Evolutionary conservation across 2,329 filamentous ascomycete genomes (phyloP).

Genomic region (Sclerotinia trifoliorum): DNA sequence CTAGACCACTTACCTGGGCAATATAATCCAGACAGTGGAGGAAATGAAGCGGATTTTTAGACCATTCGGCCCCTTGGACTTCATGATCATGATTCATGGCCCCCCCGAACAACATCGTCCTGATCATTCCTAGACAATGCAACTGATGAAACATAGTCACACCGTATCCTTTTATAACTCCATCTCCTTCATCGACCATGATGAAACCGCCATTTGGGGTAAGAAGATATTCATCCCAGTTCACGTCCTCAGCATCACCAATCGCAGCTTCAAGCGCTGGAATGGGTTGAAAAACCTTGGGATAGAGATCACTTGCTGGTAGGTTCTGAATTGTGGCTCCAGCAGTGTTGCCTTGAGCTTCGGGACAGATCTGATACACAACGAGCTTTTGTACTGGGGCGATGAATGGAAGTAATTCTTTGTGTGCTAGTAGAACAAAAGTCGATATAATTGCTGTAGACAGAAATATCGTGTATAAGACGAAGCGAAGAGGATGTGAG

Average conservation of each 20-base stretch:
- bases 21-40: constrained; percentile 5
- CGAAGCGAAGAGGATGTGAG: neutral
- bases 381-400: neutral
- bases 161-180: neutral
- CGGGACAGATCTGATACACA: constrained; percentile 2
- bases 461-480: neutral
- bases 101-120: neutral
- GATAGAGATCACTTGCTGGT: neutral
- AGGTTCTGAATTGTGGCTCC: neutral
- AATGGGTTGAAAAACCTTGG: neutral
- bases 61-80: constrained; percentile 3
- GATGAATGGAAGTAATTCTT: neutral
- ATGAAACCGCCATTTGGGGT: neutral
- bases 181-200: neutral
- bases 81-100: constrained; percentile 3
- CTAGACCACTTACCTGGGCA: neutral
- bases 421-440: neutral
- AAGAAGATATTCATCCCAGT: constrained; percentile 7
- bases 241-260: neutral
- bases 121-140: constrained; percentile 4
- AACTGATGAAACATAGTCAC: constrained; percentile 9
- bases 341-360: neutral
- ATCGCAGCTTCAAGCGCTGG: neutral
- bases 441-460: constrained; percentile 2
- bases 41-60: neutral